Evolutionary conservation across 1,139 yeast species (phyloP).

Genomic region (Kluyveromyces sp.): DNA sequence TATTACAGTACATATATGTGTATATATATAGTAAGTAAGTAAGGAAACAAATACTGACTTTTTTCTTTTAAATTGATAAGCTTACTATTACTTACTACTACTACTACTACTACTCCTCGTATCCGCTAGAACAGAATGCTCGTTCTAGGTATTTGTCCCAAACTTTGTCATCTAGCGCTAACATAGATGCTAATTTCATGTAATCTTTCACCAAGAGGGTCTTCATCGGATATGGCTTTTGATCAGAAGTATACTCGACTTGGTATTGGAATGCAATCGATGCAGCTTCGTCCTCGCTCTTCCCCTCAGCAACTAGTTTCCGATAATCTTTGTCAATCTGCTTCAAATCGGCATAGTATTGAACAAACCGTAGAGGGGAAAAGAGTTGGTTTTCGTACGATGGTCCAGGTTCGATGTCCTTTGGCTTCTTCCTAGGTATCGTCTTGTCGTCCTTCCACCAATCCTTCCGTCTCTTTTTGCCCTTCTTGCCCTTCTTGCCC

Average conservation of each 20-base stretch:
- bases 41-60: too few relatives aligned
- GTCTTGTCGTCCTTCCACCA: conserved; percentile 45
- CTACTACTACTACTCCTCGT: conserved; percentile 35
- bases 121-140: conserved; percentile 59
- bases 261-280: conserved; percentile 47
- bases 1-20: too few relatives aligned
- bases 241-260: conserved; percentile 64
- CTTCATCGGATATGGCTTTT: conserved; percentile 47
- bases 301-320: conserved; percentile 13
- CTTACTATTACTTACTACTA: too few relatives aligned
- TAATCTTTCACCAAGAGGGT: conserved; percentile 53
- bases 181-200: conserved; percentile 46
- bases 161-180: conserved; percentile 34
- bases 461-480: conserved; percentile 22
- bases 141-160: conserved; percentile 39
- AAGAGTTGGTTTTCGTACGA: conserved; percentile 64
- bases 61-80: too few relatives aligned
- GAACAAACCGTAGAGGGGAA: conserved; percentile 65
- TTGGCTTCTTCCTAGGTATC: conserved; percentile 59
- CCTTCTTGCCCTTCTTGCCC: conserved; percentile 10
- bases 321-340: conserved; percentile 38
- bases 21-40: too few relatives aligned
- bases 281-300: conserved; percentile 18
- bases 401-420: conserved; percentile 53
- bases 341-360: conserved; percentile 60